Conservation (phyloP, 73 alveolate species). For the Tetrahymena borealis region DNA sequence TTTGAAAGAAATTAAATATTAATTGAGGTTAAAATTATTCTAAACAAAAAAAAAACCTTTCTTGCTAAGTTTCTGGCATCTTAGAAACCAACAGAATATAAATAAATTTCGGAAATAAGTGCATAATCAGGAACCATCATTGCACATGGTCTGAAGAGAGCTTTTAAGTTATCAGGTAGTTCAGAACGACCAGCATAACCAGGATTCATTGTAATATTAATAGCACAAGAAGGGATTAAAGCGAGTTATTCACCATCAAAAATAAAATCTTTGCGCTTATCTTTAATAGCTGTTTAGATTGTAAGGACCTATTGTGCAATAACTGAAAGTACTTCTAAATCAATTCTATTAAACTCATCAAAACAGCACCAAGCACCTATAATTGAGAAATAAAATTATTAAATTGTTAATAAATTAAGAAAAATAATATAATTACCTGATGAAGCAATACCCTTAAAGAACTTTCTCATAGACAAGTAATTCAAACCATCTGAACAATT, state of each 20-base stretch:
- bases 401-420: neutral
- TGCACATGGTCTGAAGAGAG: constrained; percentile 95
- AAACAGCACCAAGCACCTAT: constrained; percentile 97
- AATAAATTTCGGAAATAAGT: constrained; percentile 87
- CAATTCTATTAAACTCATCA: constrained; percentile 97
- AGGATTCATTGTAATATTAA: constrained; percentile 97
- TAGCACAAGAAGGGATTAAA: constrained; percentile 78
- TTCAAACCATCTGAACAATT: constrained; percentile 94
- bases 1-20: neutral
- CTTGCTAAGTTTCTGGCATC: constrained; percentile 83
- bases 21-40: constrained; percentile 45
- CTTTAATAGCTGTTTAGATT: constrained; percentile 64
- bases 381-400: constrained; percentile 8
- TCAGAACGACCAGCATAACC: constrained; percentile 96
- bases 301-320: constrained; percentile 64
- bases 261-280: constrained; percentile 23
- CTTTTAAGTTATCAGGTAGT: constrained; percentile 94
- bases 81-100: constrained; percentile 91
- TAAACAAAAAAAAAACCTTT: constrained; percentile 76
- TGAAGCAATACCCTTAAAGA: constrained; percentile 92
- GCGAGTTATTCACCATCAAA: constrained; percentile 69
- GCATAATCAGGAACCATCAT: constrained; percentile 98
- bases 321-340: constrained; percentile 81
- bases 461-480: constrained; percentile 85
- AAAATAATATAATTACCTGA: constrained; percentile 55